Evolutionary conservation across 176 grass and related monocot species (phyloP).

Genomic region (Ensete ventricosum): DNA sequence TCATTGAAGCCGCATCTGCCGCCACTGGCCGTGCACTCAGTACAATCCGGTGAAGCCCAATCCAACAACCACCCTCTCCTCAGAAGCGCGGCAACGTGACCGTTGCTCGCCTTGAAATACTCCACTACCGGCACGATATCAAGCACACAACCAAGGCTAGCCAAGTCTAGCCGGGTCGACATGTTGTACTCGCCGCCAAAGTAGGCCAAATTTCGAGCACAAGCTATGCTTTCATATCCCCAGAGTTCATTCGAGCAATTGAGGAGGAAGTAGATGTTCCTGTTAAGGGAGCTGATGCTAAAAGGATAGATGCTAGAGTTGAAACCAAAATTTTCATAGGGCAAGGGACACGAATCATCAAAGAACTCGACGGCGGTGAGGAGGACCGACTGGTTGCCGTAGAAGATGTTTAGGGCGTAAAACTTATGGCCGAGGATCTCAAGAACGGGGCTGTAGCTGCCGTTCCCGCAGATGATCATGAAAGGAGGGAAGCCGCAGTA

Average conservation of each 20-base stretch:
- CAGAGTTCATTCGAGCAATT: not conserved
- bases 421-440: conserved; percentile 2
- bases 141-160: conserved; percentile 14
- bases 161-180: not conserved
- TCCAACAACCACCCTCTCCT: conserved; percentile 31
- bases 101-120: not conserved
- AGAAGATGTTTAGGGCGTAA: conserved; percentile 16
- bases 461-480: conserved; percentile 7
- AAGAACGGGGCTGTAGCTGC: not conserved
- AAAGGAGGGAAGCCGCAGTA: conserved; percentile 26
- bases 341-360: not conserved
- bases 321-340: not conserved
- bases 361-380: not conserved
- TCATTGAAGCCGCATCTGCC: conserved; percentile 19
- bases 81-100: conserved; percentile 18
- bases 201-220: not conserved
- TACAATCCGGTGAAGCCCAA: conserved; percentile 9
- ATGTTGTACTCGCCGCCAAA: conserved; percentile 18
- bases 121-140: conserved; percentile 26
- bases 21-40: not conserved
- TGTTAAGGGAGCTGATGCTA: conserved; percentile 20
- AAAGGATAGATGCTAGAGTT: conserved; percentile 23
- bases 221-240: not conserved
- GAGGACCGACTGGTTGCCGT: conserved; percentile 18
- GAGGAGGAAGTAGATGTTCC: conserved; percentile 33